Conservation (phyloP, 805 yeast genomes). For the Yarrowia alimentaria region DNA sequence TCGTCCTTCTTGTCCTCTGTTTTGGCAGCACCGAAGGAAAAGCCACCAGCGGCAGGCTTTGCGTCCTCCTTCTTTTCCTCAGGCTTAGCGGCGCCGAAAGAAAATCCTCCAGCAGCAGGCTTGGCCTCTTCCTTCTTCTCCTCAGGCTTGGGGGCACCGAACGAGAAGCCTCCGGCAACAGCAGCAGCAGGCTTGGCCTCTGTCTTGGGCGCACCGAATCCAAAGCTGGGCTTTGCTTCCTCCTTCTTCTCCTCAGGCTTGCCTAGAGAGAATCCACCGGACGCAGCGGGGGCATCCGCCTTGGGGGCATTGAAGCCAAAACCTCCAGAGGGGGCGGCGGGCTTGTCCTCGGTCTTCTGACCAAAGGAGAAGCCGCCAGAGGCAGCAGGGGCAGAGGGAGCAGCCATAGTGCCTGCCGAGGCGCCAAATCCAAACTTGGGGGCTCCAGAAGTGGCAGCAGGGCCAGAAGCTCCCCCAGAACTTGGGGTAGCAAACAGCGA, state of each 20-base stretch:
- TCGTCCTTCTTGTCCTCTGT: slow-evolving; percentile 31
- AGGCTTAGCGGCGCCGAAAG: slow-evolving; percentile 35
- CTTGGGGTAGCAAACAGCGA: too few species aligned
- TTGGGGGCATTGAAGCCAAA: background rate
- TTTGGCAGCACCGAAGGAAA: slow-evolving; percentile 36
- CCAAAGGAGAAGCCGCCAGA: slow-evolving; percentile 27
- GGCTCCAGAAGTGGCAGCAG: background rate
- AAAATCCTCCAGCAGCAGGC: slow-evolving; percentile 31
- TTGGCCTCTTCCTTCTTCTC: slow-evolving; percentile 29
- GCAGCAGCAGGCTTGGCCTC: slow-evolving; percentile 30
- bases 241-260: too few species aligned
- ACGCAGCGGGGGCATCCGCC: background rate
- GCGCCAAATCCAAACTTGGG: slow-evolving; percentile 6
- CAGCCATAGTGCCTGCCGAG: background rate
- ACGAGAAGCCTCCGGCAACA: slow-evolving; percentile 34
- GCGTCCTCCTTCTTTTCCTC: slow-evolving; percentile 32
- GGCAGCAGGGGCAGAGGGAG: slow-evolving; percentile 1
- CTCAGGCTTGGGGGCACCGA: slow-evolving; percentile 30
- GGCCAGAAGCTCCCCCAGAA: too few species aligned
- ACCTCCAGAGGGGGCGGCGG: slow-evolving; percentile 1
- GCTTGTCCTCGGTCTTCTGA: slow-evolving; percentile 25
- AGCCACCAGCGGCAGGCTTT: slow-evolving; percentile 30
- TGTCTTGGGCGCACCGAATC: slow-evolving; percentile 27
- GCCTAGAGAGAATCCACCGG: too few species aligned
- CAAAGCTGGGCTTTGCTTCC: too few species aligned